These are phyloP conservation scores for Phytophthora rubi DNA, from an alignment of 352 stramenopile genomes.

Conservation along the genomic window DNA sequence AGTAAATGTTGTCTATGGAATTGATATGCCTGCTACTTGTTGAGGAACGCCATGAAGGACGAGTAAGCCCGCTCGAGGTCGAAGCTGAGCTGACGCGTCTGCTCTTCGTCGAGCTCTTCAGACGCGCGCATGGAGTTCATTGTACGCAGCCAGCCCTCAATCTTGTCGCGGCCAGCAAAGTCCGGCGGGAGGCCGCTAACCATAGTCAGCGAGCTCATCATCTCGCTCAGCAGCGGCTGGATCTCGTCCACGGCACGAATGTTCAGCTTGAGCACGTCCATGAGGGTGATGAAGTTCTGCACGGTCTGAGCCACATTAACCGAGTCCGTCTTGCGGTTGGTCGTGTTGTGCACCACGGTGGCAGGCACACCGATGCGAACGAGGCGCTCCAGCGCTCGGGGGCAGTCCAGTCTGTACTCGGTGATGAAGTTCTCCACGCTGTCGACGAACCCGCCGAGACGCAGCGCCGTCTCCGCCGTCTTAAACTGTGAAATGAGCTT, in stretches of 20 bases:
- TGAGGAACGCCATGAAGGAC: constrained; percentile 93
- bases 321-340: constrained; percentile 83
- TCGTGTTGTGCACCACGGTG: constrained; percentile 89
- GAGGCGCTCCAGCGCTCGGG: constrained; percentile 93
- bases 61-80: constrained; percentile 96
- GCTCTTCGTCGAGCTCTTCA: constrained; percentile 96
- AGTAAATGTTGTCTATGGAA: constrained; percentile 4
- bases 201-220: constrained; percentile 95
- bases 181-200: constrained; percentile 94
- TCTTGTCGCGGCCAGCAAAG: constrained; percentile 93
- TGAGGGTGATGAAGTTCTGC: constrained; percentile 98
- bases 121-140: constrained; percentile 97
- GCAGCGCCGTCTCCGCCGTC: constrained; percentile 93
- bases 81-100: constrained; percentile 95
- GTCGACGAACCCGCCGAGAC: constrained; percentile 74
- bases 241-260: constrained; percentile 98
- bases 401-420: constrained; percentile 97
- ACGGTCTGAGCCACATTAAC: constrained; percentile 95
- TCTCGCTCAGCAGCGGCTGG: constrained; percentile 96
- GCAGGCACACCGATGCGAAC: constrained; percentile 94
- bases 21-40: constrained; percentile 56
- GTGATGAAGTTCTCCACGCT: constrained; percentile 91
- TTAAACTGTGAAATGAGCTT: constrained; percentile 99
- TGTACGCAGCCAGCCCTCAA: constrained; percentile 95
- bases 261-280: constrained; percentile 98